phyloP scores from a whole-genome alignment of 257 asterid species.

The Gynochthodes officinalis region DNA sequence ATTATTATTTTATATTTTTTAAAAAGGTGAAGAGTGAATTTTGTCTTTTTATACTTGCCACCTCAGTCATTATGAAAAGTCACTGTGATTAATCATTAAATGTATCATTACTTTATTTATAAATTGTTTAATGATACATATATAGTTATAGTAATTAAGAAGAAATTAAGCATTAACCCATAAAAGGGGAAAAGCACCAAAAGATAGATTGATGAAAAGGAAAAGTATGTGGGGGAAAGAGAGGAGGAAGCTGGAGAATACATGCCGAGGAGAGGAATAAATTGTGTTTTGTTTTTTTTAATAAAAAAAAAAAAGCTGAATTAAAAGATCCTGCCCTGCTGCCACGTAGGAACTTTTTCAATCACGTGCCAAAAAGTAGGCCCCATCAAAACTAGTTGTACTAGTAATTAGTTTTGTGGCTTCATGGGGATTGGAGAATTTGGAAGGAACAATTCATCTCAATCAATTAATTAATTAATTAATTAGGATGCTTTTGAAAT shows the following conservation, averaged over 20 bases:
- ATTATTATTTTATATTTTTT: too few relatives aligned
- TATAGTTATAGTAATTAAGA: constrained; percentile 4
- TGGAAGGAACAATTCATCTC: too few relatives aligned
- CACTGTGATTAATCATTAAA: too few relatives aligned
- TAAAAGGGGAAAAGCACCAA: constrained; percentile 61
- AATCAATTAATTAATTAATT: too few relatives aligned
- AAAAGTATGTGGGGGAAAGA: constrained; percentile 26
- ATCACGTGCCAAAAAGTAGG: constrained; percentile 43
- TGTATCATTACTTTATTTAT: too few relatives aligned
- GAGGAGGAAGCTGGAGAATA: neutral
- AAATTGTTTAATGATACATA: neutral
- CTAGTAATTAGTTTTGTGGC: neutral
- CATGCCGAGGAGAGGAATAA: constrained; percentile 22
- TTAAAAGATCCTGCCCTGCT: constrained; percentile 46
- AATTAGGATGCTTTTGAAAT: too few relatives aligned
- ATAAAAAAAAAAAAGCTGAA: constrained; percentile 22
- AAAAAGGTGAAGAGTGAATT: too few relatives aligned
- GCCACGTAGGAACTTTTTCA: constrained; percentile 27
- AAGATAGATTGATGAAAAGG: constrained; percentile 71
- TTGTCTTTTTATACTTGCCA: too few relatives aligned
- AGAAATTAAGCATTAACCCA: constrained; percentile 35
- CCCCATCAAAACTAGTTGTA: constrained; percentile 22
- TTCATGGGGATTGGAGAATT: too few relatives aligned
- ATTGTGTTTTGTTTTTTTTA: too few relatives aligned
- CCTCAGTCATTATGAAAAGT: too few relatives aligned